phyloP scores from a whole-genome alignment of 805 yeast genomes.

The Kodamaea leandrae region DNA sequence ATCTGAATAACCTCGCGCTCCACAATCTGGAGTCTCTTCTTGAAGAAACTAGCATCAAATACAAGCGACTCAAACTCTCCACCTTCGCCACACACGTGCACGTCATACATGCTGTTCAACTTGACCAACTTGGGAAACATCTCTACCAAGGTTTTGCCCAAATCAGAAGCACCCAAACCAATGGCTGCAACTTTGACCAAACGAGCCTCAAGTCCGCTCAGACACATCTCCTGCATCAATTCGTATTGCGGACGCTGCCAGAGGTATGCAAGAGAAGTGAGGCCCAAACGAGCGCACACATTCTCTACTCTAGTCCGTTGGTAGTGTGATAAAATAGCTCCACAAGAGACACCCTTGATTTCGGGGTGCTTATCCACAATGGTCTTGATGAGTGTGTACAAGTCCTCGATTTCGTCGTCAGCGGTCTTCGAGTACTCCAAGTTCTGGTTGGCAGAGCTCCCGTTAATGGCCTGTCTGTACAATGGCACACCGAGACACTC shows the following conservation, averaged over 20 bases:
- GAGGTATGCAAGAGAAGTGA: conserved; percentile 69
- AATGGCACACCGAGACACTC: conserved; percentile 79
- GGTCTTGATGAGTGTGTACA: conserved; percentile 49
- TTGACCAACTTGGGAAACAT: conserved; percentile 55
- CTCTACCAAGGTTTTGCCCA: conserved; percentile 66
- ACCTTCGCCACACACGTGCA: conserved; percentile 97
- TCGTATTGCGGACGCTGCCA: conserved; percentile 89
- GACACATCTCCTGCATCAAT: conserved; percentile 79
- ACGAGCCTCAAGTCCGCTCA: conserved; percentile 68
- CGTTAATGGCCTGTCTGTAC: conserved; percentile 63
- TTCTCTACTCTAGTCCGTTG: conserved; percentile 92
- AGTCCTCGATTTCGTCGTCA: conserved; percentile 86
- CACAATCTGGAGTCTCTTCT: conserved; percentile 45
- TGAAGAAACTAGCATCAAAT: conserved; percentile 84
- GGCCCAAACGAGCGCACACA: conserved; percentile 72
- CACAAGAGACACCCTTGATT: conserved; percentile 84
- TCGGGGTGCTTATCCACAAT: conserved; percentile 63
- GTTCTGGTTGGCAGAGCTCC: conserved; percentile 58
- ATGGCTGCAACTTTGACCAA: conserved; percentile 91
- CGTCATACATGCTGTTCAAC: conserved; percentile 66
- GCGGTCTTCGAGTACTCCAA: conserved; percentile 68
- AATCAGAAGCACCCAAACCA: conserved; percentile 65
- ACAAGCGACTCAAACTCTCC: conserved; percentile 97
- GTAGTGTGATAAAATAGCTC: conserved; percentile 94
- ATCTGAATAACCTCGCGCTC: conserved; percentile 42